Conservation (phyloP, 2,329 filamentous ascomycete genomes). For the Onygenales sp. region DNA sequence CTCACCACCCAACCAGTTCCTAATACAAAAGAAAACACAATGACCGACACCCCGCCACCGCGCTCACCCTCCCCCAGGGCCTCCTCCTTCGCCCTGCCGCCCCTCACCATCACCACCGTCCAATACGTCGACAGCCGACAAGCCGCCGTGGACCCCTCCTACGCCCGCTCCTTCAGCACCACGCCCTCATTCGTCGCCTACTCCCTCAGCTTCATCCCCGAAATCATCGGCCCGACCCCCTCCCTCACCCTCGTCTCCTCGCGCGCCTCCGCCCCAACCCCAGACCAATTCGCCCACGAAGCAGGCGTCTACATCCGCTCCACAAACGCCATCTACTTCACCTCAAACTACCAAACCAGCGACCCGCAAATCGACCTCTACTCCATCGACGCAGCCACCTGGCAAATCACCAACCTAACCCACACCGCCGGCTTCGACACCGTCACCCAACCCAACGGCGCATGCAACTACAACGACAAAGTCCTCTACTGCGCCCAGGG, state of each 20-base stretch:
- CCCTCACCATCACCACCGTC: background rate
- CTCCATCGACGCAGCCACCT: slow-evolving; percentile 8
- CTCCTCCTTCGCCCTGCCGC: too few relatives aligned
- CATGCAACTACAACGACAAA: slow-evolving; percentile 17
- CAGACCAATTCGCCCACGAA: slow-evolving; percentile 43
- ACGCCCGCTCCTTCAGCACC: slow-evolving; percentile 7
- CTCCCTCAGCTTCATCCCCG: slow-evolving; percentile 11
- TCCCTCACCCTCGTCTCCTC: slow-evolving; percentile 27
- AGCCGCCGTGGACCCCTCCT: slow-evolving; percentile 7
- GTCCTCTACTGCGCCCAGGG: slow-evolving; percentile 38
- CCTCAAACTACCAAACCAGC: slow-evolving; percentile 24
- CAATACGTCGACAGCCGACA: slow-evolving; percentile 8
- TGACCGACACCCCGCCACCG: too few relatives aligned
- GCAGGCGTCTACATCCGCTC: slow-evolving; percentile 30
- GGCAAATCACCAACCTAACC: slow-evolving; percentile 10
- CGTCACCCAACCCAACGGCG: slow-evolving; percentile 11
- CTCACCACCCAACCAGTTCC: background rate
- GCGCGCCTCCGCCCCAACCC: slow-evolving; percentile 22
- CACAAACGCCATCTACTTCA: slow-evolving; percentile 27
- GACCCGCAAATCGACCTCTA: slow-evolving; percentile 18
- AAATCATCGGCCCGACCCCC: slow-evolving; percentile 28
- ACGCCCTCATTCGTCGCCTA: slow-evolving; percentile 10
- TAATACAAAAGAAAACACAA: too few relatives aligned
- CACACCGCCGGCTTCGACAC: slow-evolving; percentile 8
- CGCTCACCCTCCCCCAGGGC: background rate